These are phyloP conservation scores for Amanita phalloides DNA, from an alignment of 768 basidiomycete species.

Conservation along the genomic window DNA sequence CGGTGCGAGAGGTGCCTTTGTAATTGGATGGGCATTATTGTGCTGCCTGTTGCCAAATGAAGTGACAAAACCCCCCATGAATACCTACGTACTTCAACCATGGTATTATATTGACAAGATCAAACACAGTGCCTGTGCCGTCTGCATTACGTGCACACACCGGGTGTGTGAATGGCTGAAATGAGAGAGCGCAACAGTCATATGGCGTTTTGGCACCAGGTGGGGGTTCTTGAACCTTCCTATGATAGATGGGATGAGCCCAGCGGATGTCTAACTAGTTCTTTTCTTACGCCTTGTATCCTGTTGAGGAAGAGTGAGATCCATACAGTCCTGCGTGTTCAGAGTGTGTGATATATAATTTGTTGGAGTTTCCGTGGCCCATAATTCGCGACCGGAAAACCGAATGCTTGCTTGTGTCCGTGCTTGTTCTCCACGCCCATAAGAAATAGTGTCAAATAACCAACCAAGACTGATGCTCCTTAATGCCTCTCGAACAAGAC, in stretches of 20 bases:
- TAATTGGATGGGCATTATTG: slow-evolving; percentile 70
- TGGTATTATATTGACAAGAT: slow-evolving; percentile 86
- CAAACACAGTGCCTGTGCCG: slow-evolving; percentile 75
- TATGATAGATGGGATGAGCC: slow-evolving; percentile 17
- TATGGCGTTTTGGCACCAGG: slow-evolving; percentile 64
- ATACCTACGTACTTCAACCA: slow-evolving; percentile 70
- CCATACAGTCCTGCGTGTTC: slow-evolving; percentile 78
- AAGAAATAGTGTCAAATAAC: neutral
- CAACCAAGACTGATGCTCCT: neutral
- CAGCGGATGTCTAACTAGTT: slow-evolving; percentile 3
- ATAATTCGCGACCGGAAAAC: slow-evolving; percentile 21
- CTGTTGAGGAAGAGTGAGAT: slow-evolving; percentile 71
- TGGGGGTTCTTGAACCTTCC: slow-evolving; percentile 59
- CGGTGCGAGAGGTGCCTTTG: slow-evolving; percentile 59
- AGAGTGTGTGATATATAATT: slow-evolving; percentile 82
- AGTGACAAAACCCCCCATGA: neutral
- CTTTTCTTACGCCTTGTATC: slow-evolving; percentile 51
- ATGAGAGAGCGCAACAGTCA: slow-evolving; percentile 87
- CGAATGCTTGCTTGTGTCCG: neutral
- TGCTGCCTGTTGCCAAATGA: slow-evolving; percentile 47
- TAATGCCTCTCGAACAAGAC: slow-evolving; percentile 13
- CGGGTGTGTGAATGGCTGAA: slow-evolving; percentile 83
- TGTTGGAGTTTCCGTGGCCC: slow-evolving; percentile 84
- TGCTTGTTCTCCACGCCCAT: neutral
- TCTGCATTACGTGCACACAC: slow-evolving; percentile 80